Evolutionary conservation across 345 rosid species (phyloP), one percentile per base, ranked within the genome.

Genomic region (Gossypium rotundifolium): DNA sequence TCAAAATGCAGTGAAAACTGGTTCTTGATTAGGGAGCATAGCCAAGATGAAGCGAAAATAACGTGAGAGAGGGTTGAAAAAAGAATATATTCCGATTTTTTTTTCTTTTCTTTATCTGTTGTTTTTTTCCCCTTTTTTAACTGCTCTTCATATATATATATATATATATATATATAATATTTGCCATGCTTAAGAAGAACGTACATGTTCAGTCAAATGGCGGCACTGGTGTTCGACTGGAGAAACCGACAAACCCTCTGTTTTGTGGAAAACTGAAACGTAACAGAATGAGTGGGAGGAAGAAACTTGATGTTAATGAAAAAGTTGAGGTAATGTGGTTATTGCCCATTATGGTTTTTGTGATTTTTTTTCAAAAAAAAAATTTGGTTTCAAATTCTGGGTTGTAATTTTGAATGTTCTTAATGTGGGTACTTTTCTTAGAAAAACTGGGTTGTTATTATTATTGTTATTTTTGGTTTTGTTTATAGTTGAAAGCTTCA

Each of bases 251-350:
- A 68, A 75, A 59, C 74, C 23, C 46, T 62, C 72, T 40, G 72
- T 29, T 51, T 29, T 49, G 75, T 75, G 22, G 78, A 71, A 77
- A 77, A 45, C 68, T 54, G 23, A 75, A 44, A 71, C 73, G 62
- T 7, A 55, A 42, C 40, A 72, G n/a, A 42, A 54, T 22, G 9
- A 55, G 13, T 73, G 58, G 63, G 66, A 73, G 58, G 52, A 70
- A 53, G 75, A 83, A 80, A 67, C 74, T 80, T 59, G 74, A 72
- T 74, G 74, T 57, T 60, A 70, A 76, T 18, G 84, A 80, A 13
- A 64, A 71, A 69, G 45, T 78, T 8, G 84, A 83, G 86, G 84
- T 83, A 22, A 45, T 27, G 70, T 17, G 46, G 25, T 52, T 17
- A 27, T 51, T 69, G 25, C 46, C 42, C 23, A 51, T 51, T 69